Percentiles rank a stretch among this genome's conserved stretches.
Conservation (phyloP, 75 land plant species). For the Cryptomeria japonica region DNA sequence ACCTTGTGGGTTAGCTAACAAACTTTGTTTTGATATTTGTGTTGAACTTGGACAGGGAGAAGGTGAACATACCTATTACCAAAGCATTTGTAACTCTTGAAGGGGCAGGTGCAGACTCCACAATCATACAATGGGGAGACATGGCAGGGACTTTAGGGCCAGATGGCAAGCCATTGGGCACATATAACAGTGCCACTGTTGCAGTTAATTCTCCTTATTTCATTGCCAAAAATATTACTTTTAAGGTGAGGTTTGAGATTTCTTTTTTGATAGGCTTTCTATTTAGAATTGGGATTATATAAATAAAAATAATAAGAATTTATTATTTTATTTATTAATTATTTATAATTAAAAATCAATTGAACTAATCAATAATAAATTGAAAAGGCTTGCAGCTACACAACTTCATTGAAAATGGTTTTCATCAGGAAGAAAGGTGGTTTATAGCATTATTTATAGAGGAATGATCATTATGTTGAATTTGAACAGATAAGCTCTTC, state of each 20-base stretch:
- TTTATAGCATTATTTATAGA: too few species aligned
- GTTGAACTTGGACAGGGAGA: conserved; percentile 35
- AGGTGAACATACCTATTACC: conserved; percentile 28
- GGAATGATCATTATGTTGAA: too few species aligned
- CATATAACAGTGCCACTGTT: conserved; percentile 35
- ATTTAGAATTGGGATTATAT: too few species aligned
- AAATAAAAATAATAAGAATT: too few species aligned
- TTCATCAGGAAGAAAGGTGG: too few species aligned
- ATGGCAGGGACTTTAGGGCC: conserved; percentile 17
- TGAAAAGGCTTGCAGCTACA: too few species aligned
- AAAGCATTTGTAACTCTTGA: conserved; percentile 38
- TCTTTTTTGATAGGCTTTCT: too few species aligned
- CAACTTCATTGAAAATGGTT: too few species aligned
- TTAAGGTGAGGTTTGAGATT: conserved; percentile 21
- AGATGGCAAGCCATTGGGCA: conserved; percentile 25
- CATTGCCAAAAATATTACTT: conserved; percentile 40
- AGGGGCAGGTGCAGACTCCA: conserved; percentile 29
- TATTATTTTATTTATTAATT: too few species aligned
- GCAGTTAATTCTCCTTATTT: conserved; percentile 35
- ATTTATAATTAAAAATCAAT: too few species aligned
- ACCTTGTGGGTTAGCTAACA: neutral
- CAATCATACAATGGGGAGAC: conserved; percentile 32
- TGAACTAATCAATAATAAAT: too few species aligned
- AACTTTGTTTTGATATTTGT: neutral
- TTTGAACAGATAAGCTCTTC: too few species aligned